A percentile compares a stretch with the other conserved stretches of the same genome.
phyloP scores from a whole-genome alignment of 139 green algal species.

The Auxenochlorella pyrenoidosa region DNA sequence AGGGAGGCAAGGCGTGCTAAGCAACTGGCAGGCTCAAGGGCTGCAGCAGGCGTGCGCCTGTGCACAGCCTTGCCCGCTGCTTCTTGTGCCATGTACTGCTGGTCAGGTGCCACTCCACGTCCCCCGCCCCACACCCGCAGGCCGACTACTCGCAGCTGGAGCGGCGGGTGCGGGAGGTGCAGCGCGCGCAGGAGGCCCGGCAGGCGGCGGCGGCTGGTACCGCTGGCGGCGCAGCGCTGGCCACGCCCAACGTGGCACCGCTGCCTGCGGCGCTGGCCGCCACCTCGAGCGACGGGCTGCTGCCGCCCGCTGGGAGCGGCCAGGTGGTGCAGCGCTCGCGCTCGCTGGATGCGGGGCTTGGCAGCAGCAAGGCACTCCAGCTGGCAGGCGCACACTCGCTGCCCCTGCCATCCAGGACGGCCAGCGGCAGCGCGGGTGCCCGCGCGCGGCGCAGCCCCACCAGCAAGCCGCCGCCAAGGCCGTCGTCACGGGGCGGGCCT shows the following conservation, averaged over 20 bases:
- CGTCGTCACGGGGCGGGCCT: not conserved
- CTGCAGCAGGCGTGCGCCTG: too few species aligned
- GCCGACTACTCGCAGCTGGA: conserved; percentile 7
- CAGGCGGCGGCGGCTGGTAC: not conserved
- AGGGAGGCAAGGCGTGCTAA: too few species aligned
- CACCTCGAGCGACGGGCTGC: not conserved
- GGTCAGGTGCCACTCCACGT: too few species aligned
- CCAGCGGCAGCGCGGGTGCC: not conserved
- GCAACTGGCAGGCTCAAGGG: too few species aligned
- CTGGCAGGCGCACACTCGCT: not conserved
- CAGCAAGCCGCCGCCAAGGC: not conserved
- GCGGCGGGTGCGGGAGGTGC: not conserved
- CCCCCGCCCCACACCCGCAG: not conserved
- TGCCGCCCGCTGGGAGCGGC: not conserved
- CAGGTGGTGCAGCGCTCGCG: not conserved
- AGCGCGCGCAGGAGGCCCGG: not conserved
- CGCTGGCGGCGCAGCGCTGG: not conserved
- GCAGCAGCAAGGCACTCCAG: not conserved
- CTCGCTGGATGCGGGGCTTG: not conserved
- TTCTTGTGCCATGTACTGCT: too few species aligned
- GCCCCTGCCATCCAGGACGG: not conserved
- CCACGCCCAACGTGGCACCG: not conserved
- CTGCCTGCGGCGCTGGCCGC: not conserved
- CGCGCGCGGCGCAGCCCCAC: not conserved
- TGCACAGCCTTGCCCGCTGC: too few species aligned